A percentile compares a stretch with the other conserved stretches of the same genome.
These are phyloP conservation scores for Letharia lupina DNA, from an alignment of 495 filamentous ascomycete species.

Conservation along the genomic window DNA sequence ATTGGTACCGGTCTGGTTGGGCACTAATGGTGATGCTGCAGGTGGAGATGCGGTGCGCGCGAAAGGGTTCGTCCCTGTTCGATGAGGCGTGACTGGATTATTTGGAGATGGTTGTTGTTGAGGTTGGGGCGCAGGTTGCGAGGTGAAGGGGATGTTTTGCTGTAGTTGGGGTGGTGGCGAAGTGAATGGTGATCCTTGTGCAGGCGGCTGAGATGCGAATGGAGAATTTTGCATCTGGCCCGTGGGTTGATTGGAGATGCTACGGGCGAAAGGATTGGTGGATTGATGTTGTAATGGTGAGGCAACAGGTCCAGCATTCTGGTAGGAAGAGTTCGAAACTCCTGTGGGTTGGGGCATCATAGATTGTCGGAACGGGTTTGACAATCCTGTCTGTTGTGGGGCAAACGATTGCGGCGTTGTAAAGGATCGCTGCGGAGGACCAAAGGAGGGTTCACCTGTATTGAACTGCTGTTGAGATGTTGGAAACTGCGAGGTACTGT, in stretches of 20 bases:
- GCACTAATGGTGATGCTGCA: slow-evolving; percentile 46
- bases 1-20: slow-evolving; percentile 80
- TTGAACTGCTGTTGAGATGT: slow-evolving; percentile 39
- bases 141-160: slow-evolving; percentile 32
- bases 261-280: slow-evolving; percentile 78
- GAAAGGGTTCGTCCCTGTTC: slow-evolving; percentile 43
- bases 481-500: slow-evolving; percentile 6
- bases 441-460: slow-evolving; percentile 17
- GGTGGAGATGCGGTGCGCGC: slow-evolving; percentile 37
- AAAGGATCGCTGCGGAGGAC: slow-evolving; percentile 31
- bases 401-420: slow-evolving; percentile 9
- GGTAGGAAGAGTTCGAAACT: slow-evolving; percentile 31
- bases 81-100: slow-evolving; percentile 40
- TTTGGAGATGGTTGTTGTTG: slow-evolving; percentile 30
- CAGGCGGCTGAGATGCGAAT: slow-evolving; percentile 27
- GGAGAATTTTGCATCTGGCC: slow-evolving; percentile 25
- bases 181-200: slow-evolving; percentile 16
- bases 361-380: slow-evolving; percentile 81
- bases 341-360: slow-evolving; percentile 57
- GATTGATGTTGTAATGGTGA: slow-evolving; percentile 52
- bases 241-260: slow-evolving; percentile 33
- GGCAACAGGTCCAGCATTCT: slow-evolving; percentile 30
- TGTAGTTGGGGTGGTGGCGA: slow-evolving; percentile 10
- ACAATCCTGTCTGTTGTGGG: slow-evolving; percentile 40
- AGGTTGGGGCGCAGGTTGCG: slow-evolving; percentile 29